These are phyloP conservation scores for Mortierella claussenii DNA, from an alignment of 192 early-diverging fungal species.

Conservation along the genomic window DNA sequence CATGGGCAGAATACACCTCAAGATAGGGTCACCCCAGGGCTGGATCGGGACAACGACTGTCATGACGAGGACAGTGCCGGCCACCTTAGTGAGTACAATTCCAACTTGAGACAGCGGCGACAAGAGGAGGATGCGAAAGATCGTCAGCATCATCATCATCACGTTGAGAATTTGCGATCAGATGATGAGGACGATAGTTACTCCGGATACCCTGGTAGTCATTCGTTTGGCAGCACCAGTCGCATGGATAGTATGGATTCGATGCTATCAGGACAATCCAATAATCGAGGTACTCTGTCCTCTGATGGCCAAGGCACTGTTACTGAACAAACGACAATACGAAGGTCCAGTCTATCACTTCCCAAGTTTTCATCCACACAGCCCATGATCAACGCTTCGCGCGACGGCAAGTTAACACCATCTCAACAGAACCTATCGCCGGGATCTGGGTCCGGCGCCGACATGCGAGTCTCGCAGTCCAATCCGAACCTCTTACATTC, in stretches of 20 bases:
- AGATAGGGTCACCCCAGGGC: neutral
- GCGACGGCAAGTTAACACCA: neutral
- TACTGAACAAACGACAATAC: neutral
- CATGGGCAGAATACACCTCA: neutral
- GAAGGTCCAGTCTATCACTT: neutral
- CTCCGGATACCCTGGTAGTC: neutral
- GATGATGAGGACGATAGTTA: constrained; percentile 35
- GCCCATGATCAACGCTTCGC: neutral
- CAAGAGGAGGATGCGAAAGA: neutral
- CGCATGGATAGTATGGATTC: constrained; percentile 27
- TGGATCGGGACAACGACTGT: constrained; percentile 1
- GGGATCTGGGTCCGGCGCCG: neutral
- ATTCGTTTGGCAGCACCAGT: neutral
- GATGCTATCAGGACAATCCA: constrained; percentile 7
- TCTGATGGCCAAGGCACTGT: neutral
- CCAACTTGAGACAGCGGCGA: constrained; percentile 7
- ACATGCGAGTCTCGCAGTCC: constrained; percentile 4
- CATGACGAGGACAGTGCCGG: constrained; percentile 16
- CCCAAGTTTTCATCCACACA: constrained; percentile 4
- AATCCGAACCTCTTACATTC: neutral
- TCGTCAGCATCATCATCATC: no score
- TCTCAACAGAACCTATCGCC: neutral
- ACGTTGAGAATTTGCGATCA: constrained; percentile 29
- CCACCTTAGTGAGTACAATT: neutral
- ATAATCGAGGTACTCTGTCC: no score